Percentiles rank a stretch among this genome's conserved stretches.
Conservation (phyloP, 2,329 filamentous ascomycete species). For the Fusarium poae region DNA sequence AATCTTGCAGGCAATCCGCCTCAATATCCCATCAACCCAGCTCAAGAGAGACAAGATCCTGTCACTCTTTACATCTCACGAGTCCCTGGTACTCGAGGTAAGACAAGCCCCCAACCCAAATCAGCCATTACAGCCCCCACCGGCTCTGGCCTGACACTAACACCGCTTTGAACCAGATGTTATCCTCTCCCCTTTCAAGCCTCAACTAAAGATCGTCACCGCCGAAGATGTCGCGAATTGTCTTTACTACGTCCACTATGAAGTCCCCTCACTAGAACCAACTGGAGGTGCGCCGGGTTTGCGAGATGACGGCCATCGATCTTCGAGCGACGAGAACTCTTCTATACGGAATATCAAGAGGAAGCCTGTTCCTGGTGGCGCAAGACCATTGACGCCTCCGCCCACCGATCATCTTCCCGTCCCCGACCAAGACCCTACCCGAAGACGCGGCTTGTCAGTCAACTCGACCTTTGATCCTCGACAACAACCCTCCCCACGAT, state of each 20-base stretch:
- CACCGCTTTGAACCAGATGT: slow-evolving; percentile 72
- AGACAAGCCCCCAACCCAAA: slow-evolving; percentile 41
- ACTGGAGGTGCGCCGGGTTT: slow-evolving; percentile 41
- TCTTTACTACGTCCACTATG: slow-evolving; percentile 90
- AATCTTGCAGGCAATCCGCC: slow-evolving; percentile 88
- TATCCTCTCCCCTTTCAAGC: slow-evolving; percentile 91
- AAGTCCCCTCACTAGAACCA: slow-evolving; percentile 66
- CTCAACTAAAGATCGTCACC: slow-evolving; percentile 88
- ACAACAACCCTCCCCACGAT: slow-evolving; percentile 21
- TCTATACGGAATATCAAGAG: slow-evolving; percentile 62
- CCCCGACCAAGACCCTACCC: slow-evolving; percentile 27
- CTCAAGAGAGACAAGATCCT: slow-evolving; percentile 75
- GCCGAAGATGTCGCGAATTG: slow-evolving; percentile 87
- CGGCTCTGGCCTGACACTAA: slow-evolving; percentile 28
- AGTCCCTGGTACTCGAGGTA: slow-evolving; percentile 91
- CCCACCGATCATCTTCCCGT: slow-evolving; percentile 34
- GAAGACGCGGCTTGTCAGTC: slow-evolving; percentile 41
- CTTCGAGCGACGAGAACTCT: slow-evolving; percentile 60
- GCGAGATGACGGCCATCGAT: slow-evolving; percentile 52
- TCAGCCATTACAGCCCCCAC: slow-evolving; percentile 2
- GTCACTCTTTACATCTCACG: slow-evolving; percentile 91
- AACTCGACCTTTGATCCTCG: slow-evolving; percentile 39
- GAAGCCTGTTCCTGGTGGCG: slow-evolving; percentile 63
- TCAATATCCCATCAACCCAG: slow-evolving; percentile 82
- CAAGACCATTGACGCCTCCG: slow-evolving; percentile 49